phyloP scores from a whole-genome alignment of 495 filamentous ascomycete genomes.

The Lasiosphaeria miniovina region DNA sequence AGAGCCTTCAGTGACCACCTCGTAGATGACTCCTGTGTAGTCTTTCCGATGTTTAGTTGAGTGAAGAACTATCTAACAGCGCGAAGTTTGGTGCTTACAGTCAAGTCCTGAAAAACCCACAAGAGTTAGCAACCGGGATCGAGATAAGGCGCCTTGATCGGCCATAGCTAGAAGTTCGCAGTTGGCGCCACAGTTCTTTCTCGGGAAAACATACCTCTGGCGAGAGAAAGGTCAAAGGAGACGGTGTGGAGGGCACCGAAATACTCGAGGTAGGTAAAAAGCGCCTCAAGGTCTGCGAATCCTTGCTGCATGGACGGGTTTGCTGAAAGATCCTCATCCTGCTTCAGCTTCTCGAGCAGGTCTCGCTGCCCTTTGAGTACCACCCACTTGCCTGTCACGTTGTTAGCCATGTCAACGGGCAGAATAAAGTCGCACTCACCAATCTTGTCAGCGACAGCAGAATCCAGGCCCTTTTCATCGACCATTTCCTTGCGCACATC shows the following conservation, averaged over 20 bases:
- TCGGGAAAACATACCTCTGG: constrained; percentile 72
- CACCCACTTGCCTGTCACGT: constrained; percentile 49
- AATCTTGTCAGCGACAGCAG: constrained; percentile 76
- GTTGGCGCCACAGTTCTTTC: constrained; percentile 39
- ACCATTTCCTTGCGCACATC: constrained; percentile 91
- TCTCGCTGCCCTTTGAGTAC: constrained; percentile 53
- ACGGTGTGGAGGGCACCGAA: constrained; percentile 68
- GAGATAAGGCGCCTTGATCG: too few relatives aligned
- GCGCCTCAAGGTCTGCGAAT: constrained; percentile 73
- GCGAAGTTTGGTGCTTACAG: too few relatives aligned
- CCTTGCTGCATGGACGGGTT: constrained; percentile 57
- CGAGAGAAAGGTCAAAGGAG: constrained; percentile 78
- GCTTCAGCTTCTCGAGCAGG: constrained; percentile 53
- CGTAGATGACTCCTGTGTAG: constrained; percentile 93
- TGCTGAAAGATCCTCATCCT: constrained; percentile 47
- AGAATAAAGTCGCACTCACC: constrained; percentile 22
- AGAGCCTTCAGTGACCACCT: constrained; percentile 55
- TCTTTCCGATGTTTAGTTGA: constrained; percentile 39
- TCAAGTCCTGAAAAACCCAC: too few relatives aligned
- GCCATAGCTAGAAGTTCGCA: constrained; percentile 32
- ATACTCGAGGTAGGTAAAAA: constrained; percentile 78
- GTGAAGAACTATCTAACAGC: too few relatives aligned
- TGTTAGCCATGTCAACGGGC: too few relatives aligned
- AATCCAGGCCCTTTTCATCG: constrained; percentile 72
- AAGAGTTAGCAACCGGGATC: too few relatives aligned